Evolutionary conservation across 305 asterid species (phyloP), one percentile per base, ranked within the genome.

Genomic region (Striga hermonthica): DNA sequence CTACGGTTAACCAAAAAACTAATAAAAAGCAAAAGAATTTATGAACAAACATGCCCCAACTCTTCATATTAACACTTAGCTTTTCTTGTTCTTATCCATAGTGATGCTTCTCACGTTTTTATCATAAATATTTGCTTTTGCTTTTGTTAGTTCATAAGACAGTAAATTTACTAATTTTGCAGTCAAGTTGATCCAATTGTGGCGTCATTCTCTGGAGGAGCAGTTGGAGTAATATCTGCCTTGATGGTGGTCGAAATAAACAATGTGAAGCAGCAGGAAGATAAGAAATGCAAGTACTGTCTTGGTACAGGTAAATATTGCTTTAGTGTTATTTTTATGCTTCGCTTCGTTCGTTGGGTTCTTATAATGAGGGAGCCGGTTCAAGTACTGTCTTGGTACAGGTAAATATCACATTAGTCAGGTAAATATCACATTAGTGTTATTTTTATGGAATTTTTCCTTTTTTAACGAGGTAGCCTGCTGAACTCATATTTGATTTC

Each of bases 171-270:
- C 72, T 74, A 57, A 50, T 60, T 53, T 41, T 78, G 64, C 75
- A 92, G 97, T 79, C 75, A 85, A 78, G 97, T 89, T 72, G 98
- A 92, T 78, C 98, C 97, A 39, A 87, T 92, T 60, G 98, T 92
- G 75, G 97, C 98, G 9, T 92, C 98, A 57, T 89, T 92, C 81
- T 87, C 97, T 43, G 98, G 98, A 55, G 98, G 97, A 68, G 97
- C 96, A 69, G 95, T 91, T 68, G 97, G 97, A 72, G 98, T 92
- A 55, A 87, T 92, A 72, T 87, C 98, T 48, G 95, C 98, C 35
- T 79, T 92, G 88, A 92, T 92, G 97, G 93, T 83, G 65, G 95
- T 92, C 76, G 98, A 92, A 85, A 82, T 92, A 69, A 89, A 89
- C 86, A 92, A 92, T 73, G 98, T 92, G 66, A 84, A 87, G 89